phyloP scores from a whole-genome alignment of 306 rosid species.

The Rubus idaeus region DNA sequence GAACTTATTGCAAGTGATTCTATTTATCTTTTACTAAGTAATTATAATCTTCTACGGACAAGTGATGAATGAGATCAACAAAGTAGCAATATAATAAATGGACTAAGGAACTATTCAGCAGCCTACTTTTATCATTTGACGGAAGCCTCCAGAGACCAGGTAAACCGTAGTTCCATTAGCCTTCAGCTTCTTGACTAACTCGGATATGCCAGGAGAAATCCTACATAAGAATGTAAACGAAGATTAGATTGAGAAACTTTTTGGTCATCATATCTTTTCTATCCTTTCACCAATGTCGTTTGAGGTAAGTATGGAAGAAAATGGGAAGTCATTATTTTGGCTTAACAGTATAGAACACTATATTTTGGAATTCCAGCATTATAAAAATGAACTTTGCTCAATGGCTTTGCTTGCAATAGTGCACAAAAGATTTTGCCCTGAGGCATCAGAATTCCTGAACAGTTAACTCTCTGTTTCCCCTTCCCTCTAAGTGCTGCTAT shows the following conservation, averaged over 20 bases:
- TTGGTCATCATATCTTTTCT: not conserved
- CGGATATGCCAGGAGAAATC: conserved; percentile 86
- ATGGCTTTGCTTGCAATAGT: too few relatives aligned
- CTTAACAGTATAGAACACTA: too few relatives aligned
- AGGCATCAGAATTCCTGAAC: too few relatives aligned
- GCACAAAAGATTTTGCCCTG: too few relatives aligned
- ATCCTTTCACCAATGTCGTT: not conserved
- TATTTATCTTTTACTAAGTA: not conserved
- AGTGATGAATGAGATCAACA: not conserved
- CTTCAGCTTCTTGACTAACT: conserved; percentile 69
- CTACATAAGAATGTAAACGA: conserved; percentile 38
- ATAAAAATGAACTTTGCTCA: too few relatives aligned
- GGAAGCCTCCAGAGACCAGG: conserved; percentile 94
- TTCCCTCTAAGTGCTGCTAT: too few relatives aligned
- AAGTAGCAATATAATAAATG: not conserved
- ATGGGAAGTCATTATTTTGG: too few relatives aligned
- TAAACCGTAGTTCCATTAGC: conserved; percentile 53
- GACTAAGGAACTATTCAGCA: not conserved
- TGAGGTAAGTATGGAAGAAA: too few relatives aligned
- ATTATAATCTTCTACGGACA: not conserved
- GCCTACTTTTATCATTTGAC: conserved; percentile 94
- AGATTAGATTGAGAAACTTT: not conserved
- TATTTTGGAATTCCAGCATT: too few relatives aligned
- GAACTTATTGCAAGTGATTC: not conserved
- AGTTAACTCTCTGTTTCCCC: too few relatives aligned